Evolutionary conservation across 73 alveolate species (phyloP), one percentile per base, ranked within the genome.

Genomic region (Paramecium biaurelia): DNA sequence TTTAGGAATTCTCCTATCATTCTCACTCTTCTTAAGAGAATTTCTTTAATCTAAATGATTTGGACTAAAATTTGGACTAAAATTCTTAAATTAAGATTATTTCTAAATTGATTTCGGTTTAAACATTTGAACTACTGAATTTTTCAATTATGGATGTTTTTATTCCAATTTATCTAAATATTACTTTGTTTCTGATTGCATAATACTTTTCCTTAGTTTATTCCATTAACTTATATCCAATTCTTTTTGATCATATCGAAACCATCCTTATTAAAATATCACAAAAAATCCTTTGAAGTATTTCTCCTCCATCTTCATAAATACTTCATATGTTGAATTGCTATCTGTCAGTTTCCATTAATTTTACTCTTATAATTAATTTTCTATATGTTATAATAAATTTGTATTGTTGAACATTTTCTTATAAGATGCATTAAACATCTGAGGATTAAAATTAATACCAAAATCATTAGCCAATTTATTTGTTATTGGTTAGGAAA

Each of bases 221-320:
- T 74, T 74, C 59, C 23, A 38, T 21, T 30, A 30, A 35, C 21
- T 32, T n/a, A 38, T 38, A 35, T 74, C 87, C 5, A 74, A 74
- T 10, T 32, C 59, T 38, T 32, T 30, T n/a, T 74, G 10, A 74
- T 74, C 87, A 74, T 74, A 74, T 35, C 58, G 35, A 32, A 74
- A 74, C 87, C 87, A 74, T 0, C 87, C 87, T 38, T 74, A 28
- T 20, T 74, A 18, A 18, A 74, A 74, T 32, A 74, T 74, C 21
- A 74, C 87, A 74, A 74, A 32, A 34, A 74, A 74, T 18, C 87
- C 87, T 74, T 74, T 32, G 47, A 74, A 74, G 7, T 32, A 32
- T n/a, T 74, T 74, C 47, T 74, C 87, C 12, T 74, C 87, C 87
- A 74, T 74, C 35, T 74, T 74, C 87, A 74, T 74, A 38, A 74